These are phyloP conservation scores for Nitzschia putrida DNA, from an alignment of 108 stramenopile genomes.

Conservation along the genomic window DNA sequence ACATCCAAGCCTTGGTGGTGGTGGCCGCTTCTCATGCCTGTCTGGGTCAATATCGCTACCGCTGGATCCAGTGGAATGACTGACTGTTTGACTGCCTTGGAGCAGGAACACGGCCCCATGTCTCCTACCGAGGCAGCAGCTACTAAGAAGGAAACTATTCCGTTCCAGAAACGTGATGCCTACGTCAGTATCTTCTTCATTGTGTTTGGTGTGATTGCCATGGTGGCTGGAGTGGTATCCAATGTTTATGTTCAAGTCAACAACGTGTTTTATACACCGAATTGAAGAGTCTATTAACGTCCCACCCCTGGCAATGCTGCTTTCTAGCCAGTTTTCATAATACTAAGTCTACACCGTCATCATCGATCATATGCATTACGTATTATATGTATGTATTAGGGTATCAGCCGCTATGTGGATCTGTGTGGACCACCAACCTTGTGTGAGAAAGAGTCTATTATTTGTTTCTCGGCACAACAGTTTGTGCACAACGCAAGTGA, in stretches of 20 bases:
- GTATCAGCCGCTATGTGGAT: no score
- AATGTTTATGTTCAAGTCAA: conserved; percentile 71
- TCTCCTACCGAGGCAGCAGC: conserved; percentile 1
- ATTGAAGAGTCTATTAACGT: no score
- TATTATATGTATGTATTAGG: no score
- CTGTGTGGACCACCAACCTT: no score
- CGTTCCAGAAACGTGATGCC: conserved; percentile 52
- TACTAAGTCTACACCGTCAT: no score
- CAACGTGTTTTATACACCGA: conserved; percentile 11
- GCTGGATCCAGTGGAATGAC: conserved; percentile 36
- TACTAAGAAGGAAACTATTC: conserved; percentile 29
- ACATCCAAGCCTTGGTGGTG: conserved; percentile 49
- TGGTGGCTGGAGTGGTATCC: conserved; percentile 59
- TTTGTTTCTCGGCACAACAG: no score
- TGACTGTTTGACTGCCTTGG: conserved; percentile 37
- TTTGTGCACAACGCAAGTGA: no score
- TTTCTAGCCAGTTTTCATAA: no score
- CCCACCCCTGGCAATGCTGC: no score
- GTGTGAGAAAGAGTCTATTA: no score
- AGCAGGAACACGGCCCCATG: conserved; percentile 13
- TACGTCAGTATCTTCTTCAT: conserved; percentile 68
- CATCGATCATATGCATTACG: no score
- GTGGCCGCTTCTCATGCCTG: conserved; percentile 35
- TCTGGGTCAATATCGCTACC: conserved; percentile 40
- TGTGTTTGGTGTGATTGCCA: conserved; percentile 65